Evolutionary conservation across 2,329 filamentous ascomycete species (phyloP), one percentile per base, ranked within the genome.

Genomic region (Beauveria scarabaeidicola): DNA sequence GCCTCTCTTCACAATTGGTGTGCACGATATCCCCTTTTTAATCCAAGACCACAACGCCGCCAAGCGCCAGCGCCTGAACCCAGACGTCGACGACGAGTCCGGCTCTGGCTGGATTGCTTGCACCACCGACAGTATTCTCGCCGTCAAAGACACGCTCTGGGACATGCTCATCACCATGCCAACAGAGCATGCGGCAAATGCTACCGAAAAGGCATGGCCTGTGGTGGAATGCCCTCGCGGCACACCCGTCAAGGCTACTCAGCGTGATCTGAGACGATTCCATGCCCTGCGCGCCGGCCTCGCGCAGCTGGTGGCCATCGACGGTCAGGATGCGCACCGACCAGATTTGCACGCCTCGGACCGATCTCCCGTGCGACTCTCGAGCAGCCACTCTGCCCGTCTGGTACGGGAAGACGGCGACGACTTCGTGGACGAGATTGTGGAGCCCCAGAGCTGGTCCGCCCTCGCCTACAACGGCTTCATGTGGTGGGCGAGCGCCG

Each of bases 81-180:
- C 70, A 46, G 70, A 72, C 11, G 68, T 73, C 17, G 72, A 74
- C 40, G 80, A 78, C 25, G 79, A 83, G 46, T 70, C 74, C 25
- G 79, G 79, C 36, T 75, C 81, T 15, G 89, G 91, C 43, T 99
- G 92, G 91, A 87, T 96, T 61, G 94, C 93, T 13, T 97, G 92
- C 72, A 97, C 93, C 3, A 97, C 93, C 1, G 94, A 99, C 74
- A 93, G 89, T 68, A 94, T 99, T 61, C 81, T 99, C 15, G 86
- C 85, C 51, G 88, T 90, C 73, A 97, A 97, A 75, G 83, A 86
- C 54, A 83, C 88, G 2, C 82, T 99, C 2, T 97, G 91, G 79
- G 94, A 99, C 70, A 81, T 97, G 66, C 81, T 97, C 43, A 87
- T 97, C 62, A 90, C 90, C 58, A 82, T 97, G 68, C 90, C 91